A percentile compares a stretch with the other conserved stretches of the same genome.
phyloP scores from a whole-genome alignment of 495 filamentous ascomycete genomes.

The Penicillium daleae region DNA sequence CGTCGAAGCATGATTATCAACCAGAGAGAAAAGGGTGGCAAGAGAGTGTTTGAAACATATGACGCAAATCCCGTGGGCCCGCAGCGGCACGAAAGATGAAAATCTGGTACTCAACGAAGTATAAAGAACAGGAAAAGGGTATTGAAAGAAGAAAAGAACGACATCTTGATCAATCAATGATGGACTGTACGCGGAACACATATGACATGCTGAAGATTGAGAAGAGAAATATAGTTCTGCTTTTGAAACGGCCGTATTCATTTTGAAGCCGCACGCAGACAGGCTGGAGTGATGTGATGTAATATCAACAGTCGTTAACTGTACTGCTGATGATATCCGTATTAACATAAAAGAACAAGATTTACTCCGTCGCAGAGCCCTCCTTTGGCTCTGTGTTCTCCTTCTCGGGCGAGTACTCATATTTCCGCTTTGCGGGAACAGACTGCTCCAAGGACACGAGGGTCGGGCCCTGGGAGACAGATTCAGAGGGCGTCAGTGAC shows the following conservation, averaged over 20 bases:
- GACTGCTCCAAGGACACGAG: slow-evolving; percentile 28
- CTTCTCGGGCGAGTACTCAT: slow-evolving; percentile 34
- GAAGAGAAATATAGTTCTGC: neutral
- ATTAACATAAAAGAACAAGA: neutral
- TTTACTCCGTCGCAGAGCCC: slow-evolving; percentile 18
- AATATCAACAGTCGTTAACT: neutral
- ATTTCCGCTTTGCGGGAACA: slow-evolving; percentile 33
- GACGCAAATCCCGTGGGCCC: neutral
- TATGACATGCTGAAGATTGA: slow-evolving; percentile 3
- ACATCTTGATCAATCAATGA: slow-evolving; percentile 6
- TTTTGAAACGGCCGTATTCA: neutral
- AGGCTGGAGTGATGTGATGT: neutral
- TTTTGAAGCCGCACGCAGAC: neutral
- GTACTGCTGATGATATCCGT: neutral
- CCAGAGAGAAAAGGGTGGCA: slow-evolving; percentile 10
- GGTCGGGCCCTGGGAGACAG: slow-evolving; percentile 20
- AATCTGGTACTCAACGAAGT: slow-evolving; percentile 1
- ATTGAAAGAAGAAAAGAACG: slow-evolving; percentile 19
- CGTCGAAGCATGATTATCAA: slow-evolving; percentile 1
- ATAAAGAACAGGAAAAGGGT: slow-evolving; percentile 20
- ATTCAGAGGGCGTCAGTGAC: slow-evolving; percentile 23
- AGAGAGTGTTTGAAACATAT: neutral
- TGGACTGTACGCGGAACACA: neutral
- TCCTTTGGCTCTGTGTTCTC: slow-evolving; percentile 38
- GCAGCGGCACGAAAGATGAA: neutral